A percentile compares a stretch with the other conserved stretches of the same genome.
Conservation (phyloP, 805 yeast genomes). For the Wickerhamiella brachini region DNA sequence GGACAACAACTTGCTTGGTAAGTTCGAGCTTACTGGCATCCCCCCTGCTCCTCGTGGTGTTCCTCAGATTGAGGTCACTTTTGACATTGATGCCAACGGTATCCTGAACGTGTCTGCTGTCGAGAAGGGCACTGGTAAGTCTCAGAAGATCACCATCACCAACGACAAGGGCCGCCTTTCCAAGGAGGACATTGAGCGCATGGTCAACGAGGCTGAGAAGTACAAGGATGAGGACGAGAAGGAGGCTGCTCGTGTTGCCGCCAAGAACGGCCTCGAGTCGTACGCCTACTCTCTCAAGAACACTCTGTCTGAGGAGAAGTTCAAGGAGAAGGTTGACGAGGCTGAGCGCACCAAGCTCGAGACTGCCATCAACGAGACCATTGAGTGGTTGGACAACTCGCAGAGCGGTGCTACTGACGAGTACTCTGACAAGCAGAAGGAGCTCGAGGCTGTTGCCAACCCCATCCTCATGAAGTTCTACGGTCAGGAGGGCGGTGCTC, state of each 20-base stretch:
- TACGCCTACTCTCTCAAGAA: conserved; percentile 88
- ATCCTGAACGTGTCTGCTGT: conserved; percentile 90
- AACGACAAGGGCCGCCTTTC: conserved; percentile 98
- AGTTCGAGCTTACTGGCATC: conserved; percentile 89
- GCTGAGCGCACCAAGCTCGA: conserved; percentile 20
- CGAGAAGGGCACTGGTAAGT: conserved; percentile 97
- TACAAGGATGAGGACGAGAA: conserved; percentile 92
- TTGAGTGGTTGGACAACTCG: conserved; percentile 76
- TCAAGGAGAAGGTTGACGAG: conserved; percentile 49
- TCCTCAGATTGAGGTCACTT: conserved; percentile 95
- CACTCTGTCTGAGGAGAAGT: conserved; percentile 56
- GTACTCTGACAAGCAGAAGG: conserved; percentile 86
- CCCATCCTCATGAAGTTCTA: conserved; percentile 96
- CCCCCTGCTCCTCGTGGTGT: conserved; percentile 99
- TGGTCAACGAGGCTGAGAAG: conserved; percentile 97
- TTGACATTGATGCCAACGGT: conserved; percentile 95
- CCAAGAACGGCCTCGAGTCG: conserved; percentile 92
- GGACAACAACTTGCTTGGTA: conserved; percentile 94
- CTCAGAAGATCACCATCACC: conserved; percentile 93
- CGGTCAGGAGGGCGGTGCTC: conserved; percentile 68
- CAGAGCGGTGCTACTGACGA: conserved; percentile 89
- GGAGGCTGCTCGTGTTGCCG: conserved; percentile 84
- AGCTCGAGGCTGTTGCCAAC: conserved; percentile 86
- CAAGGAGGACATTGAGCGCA: conserved; percentile 93
- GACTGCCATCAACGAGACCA: conserved; percentile 21